Base-by-base conservation (phyloP, 2,329 filamentous ascomycete species). In the Mycogone perniciosa region DNA sequence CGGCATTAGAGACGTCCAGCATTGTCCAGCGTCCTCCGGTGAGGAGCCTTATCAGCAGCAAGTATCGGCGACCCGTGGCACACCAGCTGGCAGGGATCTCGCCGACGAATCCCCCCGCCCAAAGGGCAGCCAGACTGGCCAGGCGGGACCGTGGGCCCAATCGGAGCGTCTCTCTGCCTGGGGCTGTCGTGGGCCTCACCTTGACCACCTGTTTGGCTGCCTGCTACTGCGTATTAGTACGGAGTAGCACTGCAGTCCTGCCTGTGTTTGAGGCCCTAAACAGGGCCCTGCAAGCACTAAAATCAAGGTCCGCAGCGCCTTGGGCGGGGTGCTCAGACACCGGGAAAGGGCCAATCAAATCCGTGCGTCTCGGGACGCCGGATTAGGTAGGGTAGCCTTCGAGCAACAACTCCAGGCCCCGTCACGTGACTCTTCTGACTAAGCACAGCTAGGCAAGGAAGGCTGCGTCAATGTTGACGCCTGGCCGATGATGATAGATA, bases 11-110 rank as follows among this genome's bases (percentile, higher is more conserved):
- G 42, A 20, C 26, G 26, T 27, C 31, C 41, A 31, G 31, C 40
- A 39, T 13, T 40, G 34, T 37, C 20, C 20, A 20, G 20, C 20
- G 20, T 20, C 20, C 20, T 20, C 20, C 43, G 51, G 51, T 31
- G 42, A 33, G 47, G 38, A 43, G 44, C 43, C 53, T 57, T 61
- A 63, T 58, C 60, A 56, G 39, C 39, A 42, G 37, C 51, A 56
- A 43, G 56, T 58, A 60, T 57, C 56, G 47, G 53, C 7, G 52
- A 51, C 53, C 46, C 53, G 11, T 40, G 31, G 42, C 52, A 46
- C 53, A 44, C 37, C 45, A 41, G 26, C 20, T 13, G 9, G 6
- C 42, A 41, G 42, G 42, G 48, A 27, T 13, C 35, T 20, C 27
- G 20, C 26, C 34, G 46, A 38, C 33, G 31, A 38, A 37, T 35